Base-by-base conservation (phyloP, 371 early-diverging fungal genomes). In the Chytridiales sp. region DNA sequence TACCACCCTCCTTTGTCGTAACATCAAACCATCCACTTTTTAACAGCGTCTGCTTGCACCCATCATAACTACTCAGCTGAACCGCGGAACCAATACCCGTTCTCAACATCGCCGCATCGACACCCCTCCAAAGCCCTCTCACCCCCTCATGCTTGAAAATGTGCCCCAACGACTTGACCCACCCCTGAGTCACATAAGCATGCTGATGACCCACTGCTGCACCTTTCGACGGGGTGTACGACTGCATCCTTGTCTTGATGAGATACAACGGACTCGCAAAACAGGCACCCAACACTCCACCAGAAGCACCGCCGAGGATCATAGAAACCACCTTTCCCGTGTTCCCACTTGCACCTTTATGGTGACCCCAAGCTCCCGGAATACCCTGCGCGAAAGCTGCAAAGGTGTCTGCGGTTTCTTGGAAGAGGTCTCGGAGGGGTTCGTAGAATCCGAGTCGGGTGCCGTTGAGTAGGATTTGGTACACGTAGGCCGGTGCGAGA, bases 171-270 rank as follows among this genome's bases (percentile, higher is more conserved):
- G 89, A 90, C 53, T 74, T 73, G 3, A 80, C 57, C 4, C 86
- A 81, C 19, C 89, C 87, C 29, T 67, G 75, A 8, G 39, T 38
- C 9, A 75, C 75, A 75, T 95, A 94, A 48, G 84, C 69, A 74
- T 97, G 96, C 72, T 97, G 96, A 62, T 85, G 79, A 15, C 98
- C 98, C 40, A 95, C 89, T 1, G 80, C 82, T 15, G 84, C 27
- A 78, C 84, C 4, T n/a, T n/a, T n/a, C n/a, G n/a, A n/a, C 60
- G 74, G 47, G 2, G 93, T 88, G 62, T 85, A 89, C 1, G 93
- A 86, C 70, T 97, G 97, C 84, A 94, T 80, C 76, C n/a, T 40
- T 17, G 96, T 97, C 69, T 97, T 97, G 70, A 96, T 85, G 49
- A 97, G 70, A 64, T 88, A 95, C 22, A 97, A 67, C 3, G 98